Evolutionary conservation across 805 yeast species (phyloP), one percentile per base, ranked within the genome.

Genomic region (Yarrowia osloensis): DNA sequence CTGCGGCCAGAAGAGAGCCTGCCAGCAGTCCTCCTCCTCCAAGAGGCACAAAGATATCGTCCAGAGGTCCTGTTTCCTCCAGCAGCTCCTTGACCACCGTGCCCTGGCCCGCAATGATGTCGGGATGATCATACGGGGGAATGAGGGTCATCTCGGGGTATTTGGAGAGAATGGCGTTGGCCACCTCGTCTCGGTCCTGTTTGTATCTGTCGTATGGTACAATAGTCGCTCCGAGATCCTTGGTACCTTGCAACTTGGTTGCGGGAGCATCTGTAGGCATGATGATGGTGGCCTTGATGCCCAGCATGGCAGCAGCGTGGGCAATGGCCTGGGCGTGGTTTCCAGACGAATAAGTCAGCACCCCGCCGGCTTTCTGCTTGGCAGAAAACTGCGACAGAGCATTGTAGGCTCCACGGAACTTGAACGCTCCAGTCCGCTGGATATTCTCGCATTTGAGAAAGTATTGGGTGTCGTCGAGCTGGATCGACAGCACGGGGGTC

Each of bases 271-370:
- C 82, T 0, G 82, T 77, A 12, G 85, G 85, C 85, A 82, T 82
- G 52, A 82, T 83, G n/a, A 82, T 81, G 54, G 82, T 80, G 11
- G 84, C 79, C 9, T 82, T 82, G 46, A 80, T 81, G 24, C 77
- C 77, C 70, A 81, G 76, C 67, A 76, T 77, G 46, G 77, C 77
- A 22, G 85, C 85, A 26, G 84, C 80, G 67, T 73, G 80, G 0
- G 85, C 85, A 35, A 82, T 82, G 35, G 85, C 85, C 68, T 82
- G 85, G 22, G 84, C 85, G 67, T 82, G 85, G 74, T 82, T 82
- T 1, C 85, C 85, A 1, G 85, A 84, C 29, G 85, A 82, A 68
- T 84, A 81, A 1, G 85, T 85, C 66, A 82, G 79, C 40, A 82
- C 85, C n/a, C 85, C 85, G 12, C 77, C 72, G 26, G 78, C 70